Evolutionary conservation across 2,329 filamentous ascomycete species (phyloP).

Genomic region (Ophiosphaerella korrae): DNA sequence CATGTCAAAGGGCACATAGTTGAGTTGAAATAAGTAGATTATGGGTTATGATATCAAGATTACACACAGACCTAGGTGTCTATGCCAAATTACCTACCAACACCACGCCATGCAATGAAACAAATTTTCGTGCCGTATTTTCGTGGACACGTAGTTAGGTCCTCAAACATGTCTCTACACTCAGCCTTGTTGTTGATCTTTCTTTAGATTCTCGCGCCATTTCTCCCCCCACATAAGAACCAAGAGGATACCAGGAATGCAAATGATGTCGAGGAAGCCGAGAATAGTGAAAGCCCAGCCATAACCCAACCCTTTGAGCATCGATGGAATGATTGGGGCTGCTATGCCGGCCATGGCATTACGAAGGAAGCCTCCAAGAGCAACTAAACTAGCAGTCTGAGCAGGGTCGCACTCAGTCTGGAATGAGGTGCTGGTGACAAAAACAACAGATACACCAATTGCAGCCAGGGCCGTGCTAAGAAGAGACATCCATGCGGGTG

Average conservation of each 20-base stretch:
- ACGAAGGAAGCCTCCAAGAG: constrained; percentile 49
- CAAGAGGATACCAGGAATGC: constrained; percentile 29
- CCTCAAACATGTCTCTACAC: background rate
- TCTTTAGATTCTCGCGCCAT: constrained; percentile 26
- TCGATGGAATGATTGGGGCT: constrained; percentile 42
- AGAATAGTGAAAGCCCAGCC: constrained; percentile 51
- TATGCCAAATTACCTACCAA: constrained; percentile 6
- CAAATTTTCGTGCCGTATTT: constrained; percentile 6
- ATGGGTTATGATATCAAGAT: constrained; percentile 2
- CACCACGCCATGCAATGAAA: constrained; percentile 17
- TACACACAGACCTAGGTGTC: background rate
- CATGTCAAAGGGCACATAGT: no score
- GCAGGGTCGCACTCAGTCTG: constrained; percentile 49
- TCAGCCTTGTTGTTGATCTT: constrained; percentile 16
- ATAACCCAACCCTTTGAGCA: constrained; percentile 45
- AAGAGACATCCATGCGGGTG: constrained; percentile 22
- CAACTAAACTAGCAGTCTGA: constrained; percentile 50
- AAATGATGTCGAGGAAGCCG: constrained; percentile 38
- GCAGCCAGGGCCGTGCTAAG: constrained; percentile 41
- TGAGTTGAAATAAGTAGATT: background rate
- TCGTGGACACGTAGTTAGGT: background rate
- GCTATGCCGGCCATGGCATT: constrained; percentile 50
- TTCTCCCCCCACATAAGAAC: constrained; percentile 28
- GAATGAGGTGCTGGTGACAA: constrained; percentile 51
- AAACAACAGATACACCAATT: constrained; percentile 47